Evolutionary conservation across 495 filamentous ascomycete species (phyloP).

Genomic region (Penicillium paradoxum): DNA sequence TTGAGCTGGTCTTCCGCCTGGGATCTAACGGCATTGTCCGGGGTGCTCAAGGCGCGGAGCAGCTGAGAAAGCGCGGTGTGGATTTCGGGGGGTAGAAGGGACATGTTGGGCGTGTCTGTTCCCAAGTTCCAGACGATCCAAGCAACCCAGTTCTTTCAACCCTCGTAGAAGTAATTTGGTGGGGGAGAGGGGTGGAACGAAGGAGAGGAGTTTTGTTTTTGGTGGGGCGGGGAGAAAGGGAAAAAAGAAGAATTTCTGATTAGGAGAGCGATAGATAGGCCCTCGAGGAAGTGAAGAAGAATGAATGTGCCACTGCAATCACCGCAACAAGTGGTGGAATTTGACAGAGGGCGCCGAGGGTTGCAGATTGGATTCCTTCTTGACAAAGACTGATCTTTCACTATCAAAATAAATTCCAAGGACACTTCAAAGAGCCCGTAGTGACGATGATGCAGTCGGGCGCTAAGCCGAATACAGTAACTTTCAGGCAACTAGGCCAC

Average conservation of each 20-base stretch:
- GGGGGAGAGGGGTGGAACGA: conserved; percentile 26
- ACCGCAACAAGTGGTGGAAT: neutral
- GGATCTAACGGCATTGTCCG: conserved; percentile 79
- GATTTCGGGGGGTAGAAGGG: conserved; percentile 74
- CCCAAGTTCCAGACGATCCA: conserved; percentile 29
- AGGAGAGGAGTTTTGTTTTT: conserved; percentile 32
- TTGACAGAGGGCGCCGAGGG: neutral
- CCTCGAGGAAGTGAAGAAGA: neutral
- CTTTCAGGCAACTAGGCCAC: neutral
- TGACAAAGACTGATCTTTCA: neutral
- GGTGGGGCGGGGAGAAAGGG: conserved; percentile 28
- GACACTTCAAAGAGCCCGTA: neutral
- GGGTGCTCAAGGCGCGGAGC: conserved; percentile 77
- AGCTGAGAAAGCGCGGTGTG: conserved; percentile 79
- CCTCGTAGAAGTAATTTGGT: conserved; percentile 25
- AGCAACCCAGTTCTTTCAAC: conserved; percentile 19
- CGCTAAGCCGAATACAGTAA: neutral
- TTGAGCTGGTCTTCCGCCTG: conserved; percentile 86
- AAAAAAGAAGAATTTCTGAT: conserved; percentile 30
- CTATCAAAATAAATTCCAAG: neutral
- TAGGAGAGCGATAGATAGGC: conserved; percentile 24
- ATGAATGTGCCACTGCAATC: neutral
- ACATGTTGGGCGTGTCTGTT: conserved; percentile 57
- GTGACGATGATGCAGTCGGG: neutral
- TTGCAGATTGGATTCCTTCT: neutral